Evolutionary conservation across 345 rosid species (phyloP), one percentile per base, ranked within the genome.

Genomic region (Ricinus communis): DNA sequence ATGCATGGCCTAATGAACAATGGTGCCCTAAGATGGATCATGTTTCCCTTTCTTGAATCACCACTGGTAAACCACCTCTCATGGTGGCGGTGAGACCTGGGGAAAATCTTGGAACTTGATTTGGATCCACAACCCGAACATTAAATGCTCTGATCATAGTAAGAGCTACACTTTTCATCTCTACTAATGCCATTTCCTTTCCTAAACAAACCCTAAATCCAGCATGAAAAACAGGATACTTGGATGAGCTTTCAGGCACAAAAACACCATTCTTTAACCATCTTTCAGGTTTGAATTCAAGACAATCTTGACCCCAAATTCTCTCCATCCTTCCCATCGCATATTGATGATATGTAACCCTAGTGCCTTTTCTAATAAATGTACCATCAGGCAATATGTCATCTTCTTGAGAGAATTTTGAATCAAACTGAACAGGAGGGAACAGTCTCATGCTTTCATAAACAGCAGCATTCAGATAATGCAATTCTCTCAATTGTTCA

Each of bases 51-150:
- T 83, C 83, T 62, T 75, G 68, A 18, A 90, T 77, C 60, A 69
- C 1, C 45, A 83, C 88, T 71, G 82, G 90, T n/a, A 94, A 80
- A 11, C 98, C 98, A 31, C 96, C 97, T 16, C 76, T 76, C 52
- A 94, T 77, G 33, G 90, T 90, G 57, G 97, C 91, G 0, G 97
- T 88, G 5, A 94, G 85, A 24, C 98, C 96, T 0, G 98, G 88
- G 3, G 83, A 77, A 46, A 91, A 94, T 73, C 75, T 79, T 0
- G 80, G 82, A 0, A 33, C 54, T 21, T 75, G 79, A 41, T 18
- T 19, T 12, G 81, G 78, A 47, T 79, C 77, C 51, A 59, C 59
- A 16, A 84, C 75, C 70, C 73, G 83, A 38, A 85, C 58, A 7
- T 77, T 71, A 62, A 83, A 90, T 66, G 56, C 72, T 30, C 81